Base-by-base conservation (phyloP, 495 filamentous ascomycete species). In the Ramalina intermedia region DNA sequence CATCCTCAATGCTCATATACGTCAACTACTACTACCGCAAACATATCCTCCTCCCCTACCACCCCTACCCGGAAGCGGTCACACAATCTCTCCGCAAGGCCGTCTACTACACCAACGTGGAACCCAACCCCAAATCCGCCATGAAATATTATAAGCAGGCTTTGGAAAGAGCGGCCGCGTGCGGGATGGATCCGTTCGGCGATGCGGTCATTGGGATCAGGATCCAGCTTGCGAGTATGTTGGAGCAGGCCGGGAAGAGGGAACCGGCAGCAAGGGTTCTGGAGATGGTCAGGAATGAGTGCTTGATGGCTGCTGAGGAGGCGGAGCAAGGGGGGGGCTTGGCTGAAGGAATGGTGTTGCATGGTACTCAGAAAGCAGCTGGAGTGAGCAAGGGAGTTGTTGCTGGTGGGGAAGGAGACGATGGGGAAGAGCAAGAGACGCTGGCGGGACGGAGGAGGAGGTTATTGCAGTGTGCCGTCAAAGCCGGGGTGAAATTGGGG, bases 181-280 rank as follows among this genome's bases (percentile, higher is more conserved):
- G 81, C 38, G 75, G 77, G 0, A 79, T 99, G 67, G 85, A 96
- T 61, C 84, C 84, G 3, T 91, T 86, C 56, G 85, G 82, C 3
- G 84, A 94, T 50, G 91, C 95, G 57, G 76, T 96, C 13, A 68
- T 95, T 42, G 91, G 91, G 1, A 75, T 99, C 17, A 91, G 85
- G 66, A 76, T 95, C 27, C 79, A 86, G 63, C 62, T 94, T 4
- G 80, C 85, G 3, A 71, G 69, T 13, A 76, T 93, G 69, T 67
- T 93, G 54, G 85, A 95, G 67, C 81, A 83, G 61, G 69, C 81
- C 4, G 71, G 79, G 17, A 65, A 80, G 49, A 75, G 74, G 48
- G 67, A 73, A 39, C 76, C 78, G 49, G 79, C 87, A 0, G 76
- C 82, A 39, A 70, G 84, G 43, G 75, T 94, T 7, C 63, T 96